These are phyloP conservation scores for Trametes punicea DNA, from an alignment of 768 basidiomycete species.

Conservation along the genomic window DNA sequence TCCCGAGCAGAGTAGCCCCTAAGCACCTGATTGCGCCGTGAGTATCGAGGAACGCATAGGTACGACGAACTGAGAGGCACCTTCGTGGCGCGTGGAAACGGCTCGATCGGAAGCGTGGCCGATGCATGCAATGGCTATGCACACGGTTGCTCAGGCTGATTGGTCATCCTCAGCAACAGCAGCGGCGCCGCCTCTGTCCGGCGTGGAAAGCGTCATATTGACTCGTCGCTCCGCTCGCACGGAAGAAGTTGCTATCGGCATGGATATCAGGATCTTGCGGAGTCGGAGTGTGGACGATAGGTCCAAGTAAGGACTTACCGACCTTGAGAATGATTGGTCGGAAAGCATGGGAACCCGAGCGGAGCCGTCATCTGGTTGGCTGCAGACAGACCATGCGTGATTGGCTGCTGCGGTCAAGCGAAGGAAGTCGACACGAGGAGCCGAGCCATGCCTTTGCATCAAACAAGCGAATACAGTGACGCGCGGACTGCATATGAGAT, in stretches of 20 bases:
- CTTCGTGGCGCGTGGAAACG: background rate
- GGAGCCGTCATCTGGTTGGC: background rate
- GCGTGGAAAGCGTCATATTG: background rate
- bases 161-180: background rate
- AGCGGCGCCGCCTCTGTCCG: background rate
- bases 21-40: background rate
- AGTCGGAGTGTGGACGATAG: background rate
- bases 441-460: background rate
- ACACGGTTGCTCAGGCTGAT: slow-evolving; percentile 2
- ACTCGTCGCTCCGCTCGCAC: slow-evolving; percentile 1
- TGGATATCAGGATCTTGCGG: background rate
- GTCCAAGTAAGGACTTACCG: slow-evolving; percentile 1
- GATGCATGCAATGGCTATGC: slow-evolving; percentile 8
- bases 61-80: background rate
- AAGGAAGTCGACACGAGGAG: background rate
- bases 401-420: slow-evolving; percentile 4
- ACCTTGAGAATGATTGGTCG: background rate
- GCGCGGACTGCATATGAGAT: background rate
- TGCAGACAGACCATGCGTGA: background rate
- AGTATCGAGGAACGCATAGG: background rate
- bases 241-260: background rate
- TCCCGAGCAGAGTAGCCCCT: background rate
- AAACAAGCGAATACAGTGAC: background rate
- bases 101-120: background rate
- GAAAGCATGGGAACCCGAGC: background rate